phyloP scores from a whole-genome alignment of 2,329 filamentous ascomycete genomes.

The Arthrobotrys pseudoclavata region DNA sequence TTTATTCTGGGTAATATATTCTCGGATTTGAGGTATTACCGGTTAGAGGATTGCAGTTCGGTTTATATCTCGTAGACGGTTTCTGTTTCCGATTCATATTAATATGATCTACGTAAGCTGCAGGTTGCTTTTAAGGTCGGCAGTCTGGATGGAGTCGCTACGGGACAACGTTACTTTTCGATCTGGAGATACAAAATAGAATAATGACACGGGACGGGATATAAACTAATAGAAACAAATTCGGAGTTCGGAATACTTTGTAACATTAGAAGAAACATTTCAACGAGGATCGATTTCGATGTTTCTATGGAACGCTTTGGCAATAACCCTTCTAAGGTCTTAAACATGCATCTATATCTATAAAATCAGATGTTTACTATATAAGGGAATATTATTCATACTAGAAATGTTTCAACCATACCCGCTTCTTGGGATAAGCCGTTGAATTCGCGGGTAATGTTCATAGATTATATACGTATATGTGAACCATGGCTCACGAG shows the following conservation, averaged over 20 bases:
- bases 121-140: not conserved
- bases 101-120: slow-evolving; percentile 17
- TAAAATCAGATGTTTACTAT: not conserved
- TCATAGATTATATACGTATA: not conserved
- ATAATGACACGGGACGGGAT: not conserved
- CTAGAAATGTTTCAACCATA: slow-evolving; percentile 2
- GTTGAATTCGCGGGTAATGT: not conserved
- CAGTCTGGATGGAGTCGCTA: not conserved
- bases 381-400: not conserved
- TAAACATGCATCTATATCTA: not conserved
- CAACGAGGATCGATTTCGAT: not conserved
- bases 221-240: not conserved
- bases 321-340: not conserved
- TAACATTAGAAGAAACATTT: not conserved
- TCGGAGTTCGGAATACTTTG: not conserved
- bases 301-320: slow-evolving; percentile 10
- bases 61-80: slow-evolving; percentile 11
- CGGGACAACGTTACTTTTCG: slow-evolving; percentile 1
- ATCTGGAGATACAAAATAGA: not conserved
- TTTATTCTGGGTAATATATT: not conserved
- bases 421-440: not conserved
- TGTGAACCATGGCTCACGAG: slow-evolving; percentile 20
- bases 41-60: not conserved
- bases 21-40: slow-evolving; percentile 4
- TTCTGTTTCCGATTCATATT: slow-evolving; percentile 9